Conservation (phyloP, 495 filamentous ascomycete genomes). For the Penicillium psychrofluorescens region DNA sequence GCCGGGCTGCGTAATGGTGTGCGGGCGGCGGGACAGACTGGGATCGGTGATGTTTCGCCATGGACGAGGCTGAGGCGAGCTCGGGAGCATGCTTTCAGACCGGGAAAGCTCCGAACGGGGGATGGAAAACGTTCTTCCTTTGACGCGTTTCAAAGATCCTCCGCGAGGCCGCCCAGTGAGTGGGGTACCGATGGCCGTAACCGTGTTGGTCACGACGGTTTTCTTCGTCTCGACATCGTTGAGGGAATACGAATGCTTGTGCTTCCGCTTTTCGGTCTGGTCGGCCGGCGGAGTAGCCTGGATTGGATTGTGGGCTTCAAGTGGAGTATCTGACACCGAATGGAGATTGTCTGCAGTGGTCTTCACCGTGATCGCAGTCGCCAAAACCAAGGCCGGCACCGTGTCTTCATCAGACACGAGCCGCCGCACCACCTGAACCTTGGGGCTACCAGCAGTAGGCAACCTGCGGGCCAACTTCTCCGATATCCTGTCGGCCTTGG, state of each 20-base stretch:
- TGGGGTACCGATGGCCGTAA: slow-evolving; percentile 11
- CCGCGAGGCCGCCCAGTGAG: slow-evolving; percentile 16
- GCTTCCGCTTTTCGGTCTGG: slow-evolving; percentile 4
- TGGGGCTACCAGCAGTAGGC: slow-evolving; percentile 19
- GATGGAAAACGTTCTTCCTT: slow-evolving; percentile 30
- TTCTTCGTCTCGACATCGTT: slow-evolving; percentile 20
- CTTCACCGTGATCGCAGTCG: slow-evolving; percentile 24
- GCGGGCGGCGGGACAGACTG: slow-evolving; percentile 26
- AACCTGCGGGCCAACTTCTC: slow-evolving; percentile 30
- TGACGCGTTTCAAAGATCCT: slow-evolving; percentile 24
- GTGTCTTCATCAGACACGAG: slow-evolving; percentile 17
- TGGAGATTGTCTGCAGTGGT: not conserved
- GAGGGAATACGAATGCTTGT: slow-evolving; percentile 14
- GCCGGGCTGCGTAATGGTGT: slow-evolving; percentile 14
- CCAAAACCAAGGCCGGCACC: slow-evolving; percentile 34
- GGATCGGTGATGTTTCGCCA: slow-evolving; percentile 40
- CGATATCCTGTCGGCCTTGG: slow-evolving; percentile 23
- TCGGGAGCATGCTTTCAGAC: slow-evolving; percentile 15
- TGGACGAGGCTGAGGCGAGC: slow-evolving; percentile 13
- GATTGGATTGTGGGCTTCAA: slow-evolving; percentile 34
- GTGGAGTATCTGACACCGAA: slow-evolving; percentile 9
- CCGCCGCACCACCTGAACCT: slow-evolving; percentile 17
- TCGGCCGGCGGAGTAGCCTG: slow-evolving; percentile 1
- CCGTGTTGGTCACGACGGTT: slow-evolving; percentile 14
- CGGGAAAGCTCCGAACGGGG: slow-evolving; percentile 17